Conservation (phyloP, 2,329 filamentous ascomycete species). For the Phoma sp. region DNA sequence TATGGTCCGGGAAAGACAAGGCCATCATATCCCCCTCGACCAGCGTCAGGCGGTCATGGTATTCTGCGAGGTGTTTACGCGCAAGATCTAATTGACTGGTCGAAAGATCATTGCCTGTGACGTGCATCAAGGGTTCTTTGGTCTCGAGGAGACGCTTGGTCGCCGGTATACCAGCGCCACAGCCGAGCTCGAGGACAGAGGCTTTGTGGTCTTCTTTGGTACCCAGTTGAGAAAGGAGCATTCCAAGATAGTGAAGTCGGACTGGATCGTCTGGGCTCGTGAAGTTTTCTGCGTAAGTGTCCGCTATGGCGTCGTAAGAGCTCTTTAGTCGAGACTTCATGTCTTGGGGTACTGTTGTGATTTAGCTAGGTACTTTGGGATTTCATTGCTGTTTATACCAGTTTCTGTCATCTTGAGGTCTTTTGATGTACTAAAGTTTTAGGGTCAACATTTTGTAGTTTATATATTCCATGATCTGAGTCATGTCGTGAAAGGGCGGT, state of each 20-base stretch:
- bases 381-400: background rate
- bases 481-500: background rate
- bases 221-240: slow-evolving; percentile 23
- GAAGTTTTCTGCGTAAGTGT: slow-evolving; percentile 29
- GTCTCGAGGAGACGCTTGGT: slow-evolving; percentile 28
- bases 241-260: slow-evolving; percentile 30
- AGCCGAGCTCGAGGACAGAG: slow-evolving; percentile 36
- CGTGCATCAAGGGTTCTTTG: slow-evolving; percentile 24
- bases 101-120: slow-evolving; percentile 55
- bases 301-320: slow-evolving; percentile 43
- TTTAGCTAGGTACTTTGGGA: background rate
- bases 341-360: slow-evolving; percentile 12
- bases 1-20: slow-evolving; percentile 41
- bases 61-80: slow-evolving; percentile 20
- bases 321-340: slow-evolving; percentile 38
- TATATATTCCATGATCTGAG: background rate
- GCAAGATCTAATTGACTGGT: slow-evolving; percentile 49
- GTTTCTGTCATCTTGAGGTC: background rate
- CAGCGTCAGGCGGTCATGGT: slow-evolving; percentile 24
- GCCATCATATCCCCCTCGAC: slow-evolving; percentile 53
- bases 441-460: background rate
- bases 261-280: slow-evolving; percentile 26
- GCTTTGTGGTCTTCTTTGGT: background rate
- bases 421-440: no score
- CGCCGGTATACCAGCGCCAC: slow-evolving; percentile 38